Evolutionary conservation across 371 early-diverging fungal genomes (phyloP).

Genomic region (Globomyces sp.): DNA sequence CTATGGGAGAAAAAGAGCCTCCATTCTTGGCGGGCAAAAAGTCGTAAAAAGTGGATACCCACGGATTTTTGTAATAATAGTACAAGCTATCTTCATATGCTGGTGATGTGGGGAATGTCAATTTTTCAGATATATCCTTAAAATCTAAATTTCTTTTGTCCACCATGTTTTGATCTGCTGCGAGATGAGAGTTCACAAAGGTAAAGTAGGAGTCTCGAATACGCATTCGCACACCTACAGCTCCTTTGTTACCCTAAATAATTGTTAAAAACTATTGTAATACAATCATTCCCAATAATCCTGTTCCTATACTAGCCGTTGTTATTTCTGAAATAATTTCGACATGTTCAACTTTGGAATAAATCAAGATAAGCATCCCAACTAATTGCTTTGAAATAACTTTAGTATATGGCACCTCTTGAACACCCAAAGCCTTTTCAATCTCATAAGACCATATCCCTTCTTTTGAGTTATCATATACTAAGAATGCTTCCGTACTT

Average conservation of each 20-base stretch:
- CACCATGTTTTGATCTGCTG: constrained; percentile 75
- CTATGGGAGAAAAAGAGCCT: background rate
- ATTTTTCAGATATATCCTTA: constrained; percentile 71
- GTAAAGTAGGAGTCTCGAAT: constrained; percentile 79
- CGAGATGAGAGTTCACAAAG: constrained; percentile 87
- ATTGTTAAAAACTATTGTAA: too few relatives aligned
- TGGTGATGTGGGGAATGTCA: constrained; percentile 54
- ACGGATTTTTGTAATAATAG: constrained; percentile 36
- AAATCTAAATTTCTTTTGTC: constrained; percentile 89
- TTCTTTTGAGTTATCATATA: constrained; percentile 65
- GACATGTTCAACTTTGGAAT: constrained; percentile 21
- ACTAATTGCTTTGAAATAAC: constrained; percentile 45
- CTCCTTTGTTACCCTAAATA: constrained; percentile 88
- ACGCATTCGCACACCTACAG: constrained; percentile 72
- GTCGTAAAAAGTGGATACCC: constrained; percentile 36
- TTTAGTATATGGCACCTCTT: constrained; percentile 36
- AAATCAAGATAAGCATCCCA: constrained; percentile 47
- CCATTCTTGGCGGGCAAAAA: constrained; percentile 10
- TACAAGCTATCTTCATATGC: constrained; percentile 26
- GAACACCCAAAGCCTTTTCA: constrained; percentile 65
- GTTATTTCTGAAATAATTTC: constrained; percentile 31
- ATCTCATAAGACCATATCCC: constrained; percentile 81
- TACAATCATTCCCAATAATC: constrained; percentile 56
- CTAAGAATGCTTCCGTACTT: constrained; percentile 79
- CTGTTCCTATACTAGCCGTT: constrained; percentile 41